Evolutionary conservation across 371 early-diverging fungal genomes (phyloP).

Genomic region (Actinomortierella wolfii): DNA sequence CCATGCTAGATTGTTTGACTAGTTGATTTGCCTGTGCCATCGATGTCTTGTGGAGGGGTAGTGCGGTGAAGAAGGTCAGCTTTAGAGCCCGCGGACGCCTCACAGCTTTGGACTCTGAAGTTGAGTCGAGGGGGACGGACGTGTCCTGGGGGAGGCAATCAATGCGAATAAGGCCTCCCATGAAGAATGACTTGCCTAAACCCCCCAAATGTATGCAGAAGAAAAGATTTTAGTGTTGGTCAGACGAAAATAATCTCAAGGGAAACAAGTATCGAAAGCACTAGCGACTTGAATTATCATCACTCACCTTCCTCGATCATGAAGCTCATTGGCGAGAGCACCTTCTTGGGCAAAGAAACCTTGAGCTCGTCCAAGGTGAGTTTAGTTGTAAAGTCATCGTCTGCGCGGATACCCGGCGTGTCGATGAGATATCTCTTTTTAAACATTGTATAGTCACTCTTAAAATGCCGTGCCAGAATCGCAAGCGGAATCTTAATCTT

Average conservation of each 20-base stretch:
- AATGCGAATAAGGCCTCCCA: slow-evolving; percentile 45
- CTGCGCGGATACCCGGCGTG: slow-evolving; percentile 33
- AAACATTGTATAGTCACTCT: slow-evolving; percentile 12
- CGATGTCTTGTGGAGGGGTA: slow-evolving; percentile 45
- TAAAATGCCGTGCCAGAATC: slow-evolving; percentile 23
- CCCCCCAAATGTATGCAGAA: neutral
- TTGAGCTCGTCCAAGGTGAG: slow-evolving; percentile 39
- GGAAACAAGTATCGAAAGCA: no score
- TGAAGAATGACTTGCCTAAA: slow-evolving; percentile 41
- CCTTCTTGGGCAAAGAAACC: slow-evolving; percentile 31
- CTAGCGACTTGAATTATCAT: no score
- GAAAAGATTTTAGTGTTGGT: no score
- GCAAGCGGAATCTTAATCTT: slow-evolving; percentile 33
- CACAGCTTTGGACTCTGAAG: no score
- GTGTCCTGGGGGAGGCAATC: slow-evolving; percentile 26
- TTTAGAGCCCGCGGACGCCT: slow-evolving; percentile 17
- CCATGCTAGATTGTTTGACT: slow-evolving; percentile 8
- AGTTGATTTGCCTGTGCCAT: slow-evolving; percentile 20
- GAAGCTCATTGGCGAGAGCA: slow-evolving; percentile 37
- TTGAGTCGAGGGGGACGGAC: neutral
- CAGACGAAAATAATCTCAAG: no score
- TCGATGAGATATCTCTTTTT: slow-evolving; percentile 38
- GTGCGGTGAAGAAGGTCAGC: slow-evolving; percentile 27
- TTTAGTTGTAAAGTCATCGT: slow-evolving; percentile 10
- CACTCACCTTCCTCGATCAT: slow-evolving; percentile 39